Percentiles rank a stretch among this genome's conserved stretches.
phyloP scores from a whole-genome alignment of 768 basidiomycete species.

The Boletus speciosus region DNA sequence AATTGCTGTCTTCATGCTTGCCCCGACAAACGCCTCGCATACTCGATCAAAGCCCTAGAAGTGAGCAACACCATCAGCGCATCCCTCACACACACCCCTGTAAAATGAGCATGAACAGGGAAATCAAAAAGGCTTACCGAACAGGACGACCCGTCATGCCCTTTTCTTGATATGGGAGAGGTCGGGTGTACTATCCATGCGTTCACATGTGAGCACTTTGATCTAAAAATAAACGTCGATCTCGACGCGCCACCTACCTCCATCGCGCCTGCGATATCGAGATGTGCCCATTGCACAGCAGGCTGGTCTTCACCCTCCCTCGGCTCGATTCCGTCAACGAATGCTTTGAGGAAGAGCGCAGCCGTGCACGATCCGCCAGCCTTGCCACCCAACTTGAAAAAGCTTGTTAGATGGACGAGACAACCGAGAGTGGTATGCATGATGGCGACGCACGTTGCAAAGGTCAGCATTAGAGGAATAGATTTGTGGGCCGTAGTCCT shows the following conservation, averaged over 20 bases:
- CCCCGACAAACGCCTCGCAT: slow-evolving; percentile 25
- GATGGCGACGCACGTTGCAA: slow-evolving; percentile 45
- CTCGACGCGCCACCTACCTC: slow-evolving; percentile 43
- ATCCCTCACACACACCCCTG: too few relatives aligned
- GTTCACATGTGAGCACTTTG: background rate
- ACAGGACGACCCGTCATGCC: slow-evolving; percentile 82
- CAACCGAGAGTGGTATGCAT: background rate
- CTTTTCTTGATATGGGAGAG: slow-evolving; percentile 60
- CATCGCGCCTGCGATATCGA: slow-evolving; percentile 81
- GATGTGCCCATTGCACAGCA: slow-evolving; percentile 76
- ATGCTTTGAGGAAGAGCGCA: slow-evolving; percentile 82
- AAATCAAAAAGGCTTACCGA: slow-evolving; percentile 45
- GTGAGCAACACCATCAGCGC: background rate
- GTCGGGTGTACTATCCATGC: slow-evolving; percentile 42
- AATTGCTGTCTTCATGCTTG: slow-evolving; percentile 10
- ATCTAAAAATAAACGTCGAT: background rate
- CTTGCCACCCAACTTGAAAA: slow-evolving; percentile 61
- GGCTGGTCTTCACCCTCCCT: slow-evolving; percentile 52
- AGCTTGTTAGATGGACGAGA: background rate
- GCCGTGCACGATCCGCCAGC: slow-evolving; percentile 75
- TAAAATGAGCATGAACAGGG: background rate
- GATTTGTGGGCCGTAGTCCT: slow-evolving; percentile 77
- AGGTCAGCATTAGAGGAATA: slow-evolving; percentile 75
- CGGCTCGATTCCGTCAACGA: slow-evolving; percentile 70
- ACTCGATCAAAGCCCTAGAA: slow-evolving; percentile 33